Percentiles rank a stretch among this genome's conserved stretches.
phyloP scores from a whole-genome alignment of 1,284 basidiomycete genomes.

The Tausonia pullulans region DNA sequence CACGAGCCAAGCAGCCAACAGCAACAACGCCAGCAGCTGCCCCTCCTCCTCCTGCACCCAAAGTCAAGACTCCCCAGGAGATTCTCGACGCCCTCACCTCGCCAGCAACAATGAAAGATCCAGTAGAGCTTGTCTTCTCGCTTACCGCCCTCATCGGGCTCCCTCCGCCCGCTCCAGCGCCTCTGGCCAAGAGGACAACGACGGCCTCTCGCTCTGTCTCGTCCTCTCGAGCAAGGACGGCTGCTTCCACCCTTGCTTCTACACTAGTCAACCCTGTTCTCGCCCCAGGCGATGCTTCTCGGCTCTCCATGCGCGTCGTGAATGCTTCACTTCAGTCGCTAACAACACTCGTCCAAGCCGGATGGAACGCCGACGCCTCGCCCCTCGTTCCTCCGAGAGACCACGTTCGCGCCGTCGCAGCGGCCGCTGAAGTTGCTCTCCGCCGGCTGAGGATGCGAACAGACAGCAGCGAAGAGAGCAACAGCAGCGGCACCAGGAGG shows the following conservation, averaged over 20 bases:
- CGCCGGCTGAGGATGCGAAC: neutral
- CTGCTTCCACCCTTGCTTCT: neutral
- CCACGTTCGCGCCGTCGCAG: neutral
- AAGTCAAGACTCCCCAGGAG: too few relatives aligned
- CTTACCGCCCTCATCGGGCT: neutral
- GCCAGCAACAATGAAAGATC: neutral
- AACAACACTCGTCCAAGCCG: slow-evolving; percentile 1
- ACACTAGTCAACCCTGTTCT: neutral
- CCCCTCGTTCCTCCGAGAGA: neutral
- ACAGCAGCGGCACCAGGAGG: too few relatives aligned
- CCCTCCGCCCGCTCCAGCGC: neutral
- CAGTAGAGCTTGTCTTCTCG: too few relatives aligned
- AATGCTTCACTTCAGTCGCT: neutral
- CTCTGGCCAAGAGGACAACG: too few relatives aligned
- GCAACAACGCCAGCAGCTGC: neutral
- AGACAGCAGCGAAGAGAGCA: neutral
- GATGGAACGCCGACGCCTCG: neutral
- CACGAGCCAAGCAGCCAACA: too few relatives aligned
- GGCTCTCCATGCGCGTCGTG: slow-evolving; percentile 6
- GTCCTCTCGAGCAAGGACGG: neutral
- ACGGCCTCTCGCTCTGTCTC: too few relatives aligned
- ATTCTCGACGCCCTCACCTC: neutral
- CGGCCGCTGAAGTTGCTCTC: neutral
- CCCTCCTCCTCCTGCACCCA: neutral
- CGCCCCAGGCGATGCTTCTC: neutral